Evolutionary conservation across 2,329 filamentous ascomycete genomes (phyloP).

Genomic region (Rutstroemia sp.): DNA sequence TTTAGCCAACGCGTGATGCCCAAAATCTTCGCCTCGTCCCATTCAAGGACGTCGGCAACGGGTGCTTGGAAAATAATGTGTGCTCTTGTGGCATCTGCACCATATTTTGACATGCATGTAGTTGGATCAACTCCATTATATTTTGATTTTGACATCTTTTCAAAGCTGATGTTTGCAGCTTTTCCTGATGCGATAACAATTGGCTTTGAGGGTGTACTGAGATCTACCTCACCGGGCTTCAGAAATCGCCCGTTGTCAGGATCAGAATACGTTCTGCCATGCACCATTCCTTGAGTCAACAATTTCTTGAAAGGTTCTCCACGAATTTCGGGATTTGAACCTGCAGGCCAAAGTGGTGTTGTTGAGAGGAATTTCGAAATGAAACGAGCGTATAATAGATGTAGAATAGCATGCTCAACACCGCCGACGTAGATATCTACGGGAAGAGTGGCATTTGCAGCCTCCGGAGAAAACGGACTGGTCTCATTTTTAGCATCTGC

Average conservation of each 20-base stretch:
- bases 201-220: conserved; percentile 48
- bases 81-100: conserved; percentile 75
- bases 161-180: conserved; percentile 57
- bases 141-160: conserved; percentile 96
- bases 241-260: conserved; percentile 70
- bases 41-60: conserved; percentile 75
- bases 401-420: conserved; percentile 84
- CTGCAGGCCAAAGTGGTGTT: conserved; percentile 41
- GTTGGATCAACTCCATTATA: conserved; percentile 84
- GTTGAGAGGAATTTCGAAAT: conserved; percentile 77
- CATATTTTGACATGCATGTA: conserved; percentile 63
- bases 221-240: conserved; percentile 65
- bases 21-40: conserved; percentile 76
- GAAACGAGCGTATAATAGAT: conserved; percentile 83
- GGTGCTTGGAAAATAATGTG: conserved; percentile 88
- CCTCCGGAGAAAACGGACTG: conserved; percentile 53
- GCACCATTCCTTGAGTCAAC: conserved; percentile 88
- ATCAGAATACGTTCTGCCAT: conserved; percentile 75
- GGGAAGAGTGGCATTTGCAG: conserved; percentile 52
- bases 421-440: conserved; percentile 88
- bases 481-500: conserved; percentile 60
- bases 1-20: conserved; percentile 77
- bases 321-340: conserved; percentile 31
- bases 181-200: conserved; percentile 55
- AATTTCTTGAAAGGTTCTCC: conserved; percentile 77